These are phyloP conservation scores for Aspergillus sp. DNA, from an alignment of 2,329 filamentous ascomycete genomes.

Conservation along the genomic window DNA sequence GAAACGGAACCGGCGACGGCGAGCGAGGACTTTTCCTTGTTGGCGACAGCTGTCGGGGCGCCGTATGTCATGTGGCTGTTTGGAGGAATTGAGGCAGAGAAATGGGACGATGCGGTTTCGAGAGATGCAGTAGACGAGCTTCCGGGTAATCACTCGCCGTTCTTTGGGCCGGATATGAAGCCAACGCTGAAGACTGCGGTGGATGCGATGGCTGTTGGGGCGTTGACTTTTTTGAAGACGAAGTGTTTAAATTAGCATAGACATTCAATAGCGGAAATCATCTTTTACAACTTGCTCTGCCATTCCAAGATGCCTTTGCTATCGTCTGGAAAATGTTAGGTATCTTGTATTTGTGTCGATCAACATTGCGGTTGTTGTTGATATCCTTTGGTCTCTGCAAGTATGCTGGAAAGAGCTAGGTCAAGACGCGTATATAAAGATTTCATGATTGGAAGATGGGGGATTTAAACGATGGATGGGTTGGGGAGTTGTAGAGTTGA, in stretches of 20 bases:
- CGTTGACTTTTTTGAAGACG: conserved; percentile 40
- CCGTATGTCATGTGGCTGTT: conserved; percentile 58
- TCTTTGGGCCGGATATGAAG: conserved; percentile 57
- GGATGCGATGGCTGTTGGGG: conserved; percentile 53
- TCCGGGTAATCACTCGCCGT: conserved; percentile 59
- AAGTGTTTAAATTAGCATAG: neutral
- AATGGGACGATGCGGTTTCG: conserved; percentile 51
- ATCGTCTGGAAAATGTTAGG: too few species aligned
- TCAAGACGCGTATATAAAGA: too few species aligned
- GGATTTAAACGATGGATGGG: too few species aligned
- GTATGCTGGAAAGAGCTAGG: too few species aligned
- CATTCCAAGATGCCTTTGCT: too few species aligned
- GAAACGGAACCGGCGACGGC: conserved; percentile 46
- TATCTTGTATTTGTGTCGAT: too few species aligned
- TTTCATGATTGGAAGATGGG: too few species aligned
- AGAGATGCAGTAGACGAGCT: conserved; percentile 50
- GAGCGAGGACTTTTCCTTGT: conserved; percentile 59
- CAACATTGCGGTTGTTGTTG: too few species aligned
- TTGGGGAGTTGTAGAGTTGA: too few species aligned
- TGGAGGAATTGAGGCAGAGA: conserved; percentile 51
- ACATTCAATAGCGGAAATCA: too few species aligned
- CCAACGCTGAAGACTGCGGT: conserved; percentile 55
- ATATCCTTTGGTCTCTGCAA: too few species aligned
- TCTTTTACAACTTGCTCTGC: too few species aligned
- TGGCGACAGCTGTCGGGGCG: conserved; percentile 51